Evolutionary conservation across 163 green algal species (phyloP), one percentile per base, ranked within the genome.

Genomic region (Scenedesmus sp.): DNA sequence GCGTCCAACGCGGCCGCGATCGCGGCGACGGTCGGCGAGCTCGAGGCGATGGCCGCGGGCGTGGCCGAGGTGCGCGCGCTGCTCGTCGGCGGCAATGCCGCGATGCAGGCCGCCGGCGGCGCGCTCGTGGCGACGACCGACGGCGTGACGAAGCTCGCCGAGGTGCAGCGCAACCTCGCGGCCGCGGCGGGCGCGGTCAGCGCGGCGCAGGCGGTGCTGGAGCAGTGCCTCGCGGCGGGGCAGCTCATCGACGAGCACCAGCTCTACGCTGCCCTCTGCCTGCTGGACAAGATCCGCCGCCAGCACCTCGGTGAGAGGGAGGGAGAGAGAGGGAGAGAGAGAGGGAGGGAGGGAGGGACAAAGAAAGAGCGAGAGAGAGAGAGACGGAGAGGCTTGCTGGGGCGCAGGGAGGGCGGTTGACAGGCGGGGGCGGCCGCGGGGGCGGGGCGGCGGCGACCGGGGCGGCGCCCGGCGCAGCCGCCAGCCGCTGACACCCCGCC

Each of bases 191-290:
- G 51, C 13, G 82, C 75, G 26, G 51, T 85, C 57, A 56, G 36
- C 22, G 69, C 77, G 54, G 70, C 77, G 58, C 63, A 57, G 29
- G 47, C 45, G 28, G 33, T 85, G 63, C 58, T 83, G 42, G 51
- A 64, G 50, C 50, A 60, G 60, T 80, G 77, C 60, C 22, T 84
- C 28, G n/a, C 63, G 39, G 82, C 77, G 17, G 82, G 71, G 0
- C 29, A 53, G 44, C 64, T 85, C 33, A 26, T 80, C 31, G 60
- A 48, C 7, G 51, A 79, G 57, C 58, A 70, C 45, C 65, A 79
- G 58, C 78, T 87, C 29, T 85, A 85, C 29, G 39, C 42, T 17
- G 82, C 82, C 17, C 71, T 80, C 22, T 62, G 63, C 42, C 67
- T 77, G 20, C 67, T 87, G 71, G 77, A 85, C n/a, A 58, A 58